Conservation (phyloP, 192 early-diverging fungal genomes). For the Entomortierella lignicola region DNA sequence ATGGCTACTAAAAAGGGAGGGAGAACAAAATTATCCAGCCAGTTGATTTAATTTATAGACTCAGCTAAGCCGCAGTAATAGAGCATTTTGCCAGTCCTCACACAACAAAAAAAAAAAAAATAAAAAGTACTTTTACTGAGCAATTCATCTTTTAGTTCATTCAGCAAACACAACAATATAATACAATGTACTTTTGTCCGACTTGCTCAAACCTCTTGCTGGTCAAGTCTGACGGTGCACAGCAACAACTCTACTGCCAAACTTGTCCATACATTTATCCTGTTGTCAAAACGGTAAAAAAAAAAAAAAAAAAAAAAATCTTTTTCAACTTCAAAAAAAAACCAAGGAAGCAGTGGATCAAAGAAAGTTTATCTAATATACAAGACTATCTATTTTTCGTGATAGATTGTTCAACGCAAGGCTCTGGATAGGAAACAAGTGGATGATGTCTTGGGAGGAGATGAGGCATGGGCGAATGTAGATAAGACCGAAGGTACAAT, state of each 20-base stretch:
- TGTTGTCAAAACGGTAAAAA: conserved; percentile 65
- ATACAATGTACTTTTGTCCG: conserved; percentile 89
- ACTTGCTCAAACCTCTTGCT: conserved; percentile 88
- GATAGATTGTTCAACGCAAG: conserved; percentile 70
- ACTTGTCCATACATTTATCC: conserved; percentile 89
- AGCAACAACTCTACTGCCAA: conserved; percentile 81
- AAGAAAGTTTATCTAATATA: neutral
- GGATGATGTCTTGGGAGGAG: conserved; percentile 94
- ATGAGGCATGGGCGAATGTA: conserved; percentile 90
- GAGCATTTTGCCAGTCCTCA: neutral
- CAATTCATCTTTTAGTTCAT: neutral
- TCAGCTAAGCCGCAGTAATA: conserved; percentile 30
- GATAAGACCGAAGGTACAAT: conserved; percentile 70
- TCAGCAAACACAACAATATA: neutral
- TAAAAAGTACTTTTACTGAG: neutral
- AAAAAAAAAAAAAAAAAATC: neutral
- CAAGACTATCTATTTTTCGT: neutral
- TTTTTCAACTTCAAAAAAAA: too few relatives aligned
- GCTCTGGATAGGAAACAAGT: conserved; percentile 83
- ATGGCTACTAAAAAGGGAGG: conserved; percentile 55
- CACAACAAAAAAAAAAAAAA: conserved; percentile 1
- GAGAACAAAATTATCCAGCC: conserved; percentile 6
- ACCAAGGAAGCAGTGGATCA: too few relatives aligned
- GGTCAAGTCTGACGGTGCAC: conserved; percentile 68
- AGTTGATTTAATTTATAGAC: conserved; percentile 15